These are phyloP conservation scores for Neurospora tetraspora DNA, from an alignment of 495 filamentous ascomycete genomes.

Conservation along the genomic window DNA sequence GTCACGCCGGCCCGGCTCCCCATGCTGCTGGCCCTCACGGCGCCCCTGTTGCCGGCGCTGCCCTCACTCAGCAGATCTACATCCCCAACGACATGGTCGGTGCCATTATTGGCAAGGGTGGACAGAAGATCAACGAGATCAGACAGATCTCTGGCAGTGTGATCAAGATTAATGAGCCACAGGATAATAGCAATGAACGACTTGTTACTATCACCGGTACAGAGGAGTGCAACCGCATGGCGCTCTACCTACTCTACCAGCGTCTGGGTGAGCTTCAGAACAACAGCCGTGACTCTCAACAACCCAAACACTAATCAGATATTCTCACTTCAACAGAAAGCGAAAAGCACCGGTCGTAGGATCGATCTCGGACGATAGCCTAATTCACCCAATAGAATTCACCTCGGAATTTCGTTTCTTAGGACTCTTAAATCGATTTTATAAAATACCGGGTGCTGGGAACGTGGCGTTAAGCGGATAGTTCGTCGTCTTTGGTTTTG, in stretches of 20 bases:
- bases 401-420: background rate
- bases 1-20: slow-evolving; percentile 38
- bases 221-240: slow-evolving; percentile 98
- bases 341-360: slow-evolving; percentile 67
- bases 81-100: slow-evolving; percentile 99
- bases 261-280: slow-evolving; percentile 69
- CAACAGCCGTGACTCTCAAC: slow-evolving; percentile 5
- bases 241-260: slow-evolving; percentile 95
- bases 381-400: background rate
- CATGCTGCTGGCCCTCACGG: slow-evolving; percentile 49
- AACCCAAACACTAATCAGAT: slow-evolving; percentile 10
- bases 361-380: background rate
- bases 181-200: slow-evolving; percentile 97
- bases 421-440: background rate
- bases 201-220: slow-evolving; percentile 96
- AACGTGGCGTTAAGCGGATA: background rate
- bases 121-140: slow-evolving; percentile 99
- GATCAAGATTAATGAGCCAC: slow-evolving; percentile 99
- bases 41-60: slow-evolving; percentile 62
- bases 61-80: slow-evolving; percentile 91
- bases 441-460: background rate
- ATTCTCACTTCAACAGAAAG: slow-evolving; percentile 47
- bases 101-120: slow-evolving; percentile 97
- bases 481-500: background rate
- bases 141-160: slow-evolving; percentile 93